phyloP scores from a whole-genome alignment of 495 filamentous ascomycete genomes.

The Aspergillus mulundensis region DNA sequence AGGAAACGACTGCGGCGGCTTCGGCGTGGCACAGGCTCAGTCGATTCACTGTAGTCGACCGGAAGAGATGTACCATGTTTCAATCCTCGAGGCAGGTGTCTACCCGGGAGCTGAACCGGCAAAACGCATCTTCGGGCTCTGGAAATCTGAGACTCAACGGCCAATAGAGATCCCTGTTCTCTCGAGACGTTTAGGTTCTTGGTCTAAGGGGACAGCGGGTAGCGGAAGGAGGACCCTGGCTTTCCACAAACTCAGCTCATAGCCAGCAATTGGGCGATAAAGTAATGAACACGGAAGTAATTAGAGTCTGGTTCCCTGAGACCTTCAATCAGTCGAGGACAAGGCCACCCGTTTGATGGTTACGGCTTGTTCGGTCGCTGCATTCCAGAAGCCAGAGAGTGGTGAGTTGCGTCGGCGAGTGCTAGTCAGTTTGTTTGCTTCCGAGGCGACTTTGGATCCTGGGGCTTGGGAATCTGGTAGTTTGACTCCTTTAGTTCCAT shows the following conservation, averaged over 20 bases:
- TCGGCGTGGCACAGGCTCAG: not conserved
- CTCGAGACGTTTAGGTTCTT: not conserved
- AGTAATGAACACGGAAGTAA: not conserved
- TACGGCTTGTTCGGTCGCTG: not conserved
- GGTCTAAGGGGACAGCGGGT: not conserved
- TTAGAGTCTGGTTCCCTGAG: too few relatives aligned
- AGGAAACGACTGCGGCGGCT: not conserved
- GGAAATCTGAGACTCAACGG: not conserved
- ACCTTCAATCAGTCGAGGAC: too few relatives aligned
- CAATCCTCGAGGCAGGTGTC: not conserved
- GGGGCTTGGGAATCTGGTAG: not conserved
- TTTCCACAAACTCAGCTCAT: too few relatives aligned
- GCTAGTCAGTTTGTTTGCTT: conserved; percentile 6
- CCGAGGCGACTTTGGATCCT: not conserved
- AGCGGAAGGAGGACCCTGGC: not conserved
- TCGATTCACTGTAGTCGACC: not conserved
- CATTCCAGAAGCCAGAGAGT: not conserved
- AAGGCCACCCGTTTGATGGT: too few relatives aligned
- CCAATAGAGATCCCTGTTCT: not conserved
- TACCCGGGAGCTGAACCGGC: not conserved
- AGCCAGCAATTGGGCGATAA: not conserved
- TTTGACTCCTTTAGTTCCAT: not conserved
- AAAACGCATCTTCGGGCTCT: not conserved
- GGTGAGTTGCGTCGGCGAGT: not conserved
- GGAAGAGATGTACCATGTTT: not conserved